These are phyloP conservation scores for Trichoderma sp. DNA, from an alignment of 2,329 filamentous ascomycete species.

Conservation along the genomic window DNA sequence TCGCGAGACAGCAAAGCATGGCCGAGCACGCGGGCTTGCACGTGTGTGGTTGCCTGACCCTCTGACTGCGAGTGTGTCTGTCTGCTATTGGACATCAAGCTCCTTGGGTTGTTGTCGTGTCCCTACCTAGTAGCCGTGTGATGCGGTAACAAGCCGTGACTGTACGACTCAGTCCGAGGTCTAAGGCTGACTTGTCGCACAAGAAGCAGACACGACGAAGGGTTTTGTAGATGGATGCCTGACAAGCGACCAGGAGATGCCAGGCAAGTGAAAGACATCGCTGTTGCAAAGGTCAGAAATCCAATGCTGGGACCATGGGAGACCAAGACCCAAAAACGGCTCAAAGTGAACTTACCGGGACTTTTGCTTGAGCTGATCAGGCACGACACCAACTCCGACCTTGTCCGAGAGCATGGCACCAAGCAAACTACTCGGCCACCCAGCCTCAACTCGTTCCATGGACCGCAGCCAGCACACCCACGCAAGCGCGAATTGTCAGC, in stretches of 20 bases:
- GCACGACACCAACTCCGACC: constrained; percentile 3
- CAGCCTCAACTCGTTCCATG: not conserved
- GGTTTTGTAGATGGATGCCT: too few species aligned
- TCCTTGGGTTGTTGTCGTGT: not conserved
- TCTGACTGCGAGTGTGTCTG: constrained; percentile 16
- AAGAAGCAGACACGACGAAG: too few species aligned
- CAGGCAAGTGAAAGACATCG: not conserved
- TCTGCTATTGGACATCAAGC: constrained; percentile 9
- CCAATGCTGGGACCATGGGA: not conserved
- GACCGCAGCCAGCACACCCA: constrained; percentile 1
- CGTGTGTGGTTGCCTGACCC: constrained; percentile 20
- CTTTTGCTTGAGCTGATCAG: not conserved
- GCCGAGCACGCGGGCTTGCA: constrained; percentile 23
- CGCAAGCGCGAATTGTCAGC: constrained; percentile 3
- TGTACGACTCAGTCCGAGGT: too few species aligned
- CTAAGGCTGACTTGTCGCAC: not conserved
- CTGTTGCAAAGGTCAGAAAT: constrained; percentile 1
- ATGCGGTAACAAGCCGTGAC: not conserved
- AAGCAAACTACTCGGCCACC: not conserved
- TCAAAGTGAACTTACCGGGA: not conserved
- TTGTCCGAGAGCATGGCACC: not conserved
- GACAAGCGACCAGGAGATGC: too few species aligned
- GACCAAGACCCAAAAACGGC: not conserved
- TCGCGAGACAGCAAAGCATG: constrained; percentile 15
- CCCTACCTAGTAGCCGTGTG: not conserved